Conservation (phyloP, 345 rosid species). For the Psidium guajava region DNA sequence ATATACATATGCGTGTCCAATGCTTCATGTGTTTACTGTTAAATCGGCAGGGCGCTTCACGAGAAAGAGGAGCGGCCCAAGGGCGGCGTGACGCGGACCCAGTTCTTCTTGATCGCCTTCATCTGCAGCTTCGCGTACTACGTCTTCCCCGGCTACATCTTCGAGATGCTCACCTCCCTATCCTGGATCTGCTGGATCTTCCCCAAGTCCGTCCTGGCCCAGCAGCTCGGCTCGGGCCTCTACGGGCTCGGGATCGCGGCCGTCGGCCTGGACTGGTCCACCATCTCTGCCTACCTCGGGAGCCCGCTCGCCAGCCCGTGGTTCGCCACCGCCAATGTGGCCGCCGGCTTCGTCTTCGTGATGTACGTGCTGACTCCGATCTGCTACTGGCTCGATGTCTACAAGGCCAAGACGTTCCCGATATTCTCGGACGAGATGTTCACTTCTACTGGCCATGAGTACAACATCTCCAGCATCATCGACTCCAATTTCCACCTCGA, state of each 20-base stretch:
- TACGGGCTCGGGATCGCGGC: constrained; percentile 79
- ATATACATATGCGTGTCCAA: background rate
- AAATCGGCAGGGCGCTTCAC: constrained; percentile 50
- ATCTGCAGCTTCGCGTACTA: constrained; percentile 84
- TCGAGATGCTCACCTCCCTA: constrained; percentile 71
- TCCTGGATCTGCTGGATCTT: constrained; percentile 96
- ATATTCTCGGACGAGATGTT: constrained; percentile 71
- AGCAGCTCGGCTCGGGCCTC: constrained; percentile 89
- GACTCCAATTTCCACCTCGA: constrained; percentile 73
- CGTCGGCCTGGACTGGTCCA: constrained; percentile 85
- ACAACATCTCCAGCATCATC: constrained; percentile 63
- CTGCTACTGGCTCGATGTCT: constrained; percentile 67
- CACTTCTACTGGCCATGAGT: constrained; percentile 54
- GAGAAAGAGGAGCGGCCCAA: constrained; percentile 69
- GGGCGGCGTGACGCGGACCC: constrained; percentile 74
- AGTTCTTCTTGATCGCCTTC: constrained; percentile 76
- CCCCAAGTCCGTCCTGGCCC: constrained; percentile 64
- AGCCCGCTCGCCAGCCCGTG: constrained; percentile 99
- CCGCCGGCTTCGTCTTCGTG: constrained; percentile 51
- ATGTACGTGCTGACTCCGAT: constrained; percentile 77
- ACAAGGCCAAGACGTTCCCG: constrained; percentile 76
- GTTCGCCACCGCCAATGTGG: constrained; percentile 97
- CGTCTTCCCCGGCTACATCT: constrained; percentile 83
- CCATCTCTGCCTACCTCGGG: constrained; percentile 88
- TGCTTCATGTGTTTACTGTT: background rate